These are phyloP conservation scores for Epichloe gansuensis DNA, from an alignment of 2,329 filamentous ascomycete species.

Conservation along the genomic window DNA sequence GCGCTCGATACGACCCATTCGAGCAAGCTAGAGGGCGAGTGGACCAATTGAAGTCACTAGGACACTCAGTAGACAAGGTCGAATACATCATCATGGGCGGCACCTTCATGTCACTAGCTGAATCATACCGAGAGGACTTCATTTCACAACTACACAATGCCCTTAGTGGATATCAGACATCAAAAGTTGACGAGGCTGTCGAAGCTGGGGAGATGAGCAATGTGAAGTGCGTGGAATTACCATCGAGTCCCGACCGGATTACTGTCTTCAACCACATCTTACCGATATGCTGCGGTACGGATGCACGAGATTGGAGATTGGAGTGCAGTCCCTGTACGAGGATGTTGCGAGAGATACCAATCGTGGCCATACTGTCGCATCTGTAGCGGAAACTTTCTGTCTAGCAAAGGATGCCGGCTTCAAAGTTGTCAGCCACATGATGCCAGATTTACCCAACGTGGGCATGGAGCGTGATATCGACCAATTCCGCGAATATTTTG, in stretches of 20 bases:
- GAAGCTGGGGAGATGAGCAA: slow-evolving; percentile 92
- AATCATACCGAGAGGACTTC: slow-evolving; percentile 83
- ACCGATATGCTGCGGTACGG: slow-evolving; percentile 96
- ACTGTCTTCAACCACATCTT: slow-evolving; percentile 90
- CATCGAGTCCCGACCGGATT: slow-evolving; percentile 93
- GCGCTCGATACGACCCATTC: slow-evolving; percentile 93
- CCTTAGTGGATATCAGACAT: slow-evolving; percentile 87
- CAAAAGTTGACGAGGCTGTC: slow-evolving; percentile 90
- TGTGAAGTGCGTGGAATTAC: slow-evolving; percentile 96
- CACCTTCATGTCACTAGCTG: slow-evolving; percentile 93
- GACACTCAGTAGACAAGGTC: slow-evolving; percentile 96
- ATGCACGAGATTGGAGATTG: slow-evolving; percentile 86
- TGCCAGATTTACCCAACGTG: slow-evolving; percentile 96
- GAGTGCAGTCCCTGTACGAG: slow-evolving; percentile 93
- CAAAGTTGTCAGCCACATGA: slow-evolving; percentile 99
- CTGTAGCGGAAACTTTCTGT: slow-evolving; percentile 93
- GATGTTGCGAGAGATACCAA: slow-evolving; percentile 98
- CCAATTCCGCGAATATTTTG: slow-evolving; percentile 96
- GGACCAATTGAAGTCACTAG: slow-evolving; percentile 89
- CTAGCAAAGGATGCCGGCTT: slow-evolving; percentile 97
- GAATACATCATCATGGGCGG: slow-evolving; percentile 99
- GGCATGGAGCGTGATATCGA: slow-evolving; percentile 96
- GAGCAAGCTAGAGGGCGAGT: slow-evolving; percentile 93
- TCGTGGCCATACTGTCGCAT: slow-evolving; percentile 85
- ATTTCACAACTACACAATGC: slow-evolving; percentile 96